Evolutionary conservation across 208 protist species (phyloP).

Genomic region (Leptomonas pyrrhocoris): DNA sequence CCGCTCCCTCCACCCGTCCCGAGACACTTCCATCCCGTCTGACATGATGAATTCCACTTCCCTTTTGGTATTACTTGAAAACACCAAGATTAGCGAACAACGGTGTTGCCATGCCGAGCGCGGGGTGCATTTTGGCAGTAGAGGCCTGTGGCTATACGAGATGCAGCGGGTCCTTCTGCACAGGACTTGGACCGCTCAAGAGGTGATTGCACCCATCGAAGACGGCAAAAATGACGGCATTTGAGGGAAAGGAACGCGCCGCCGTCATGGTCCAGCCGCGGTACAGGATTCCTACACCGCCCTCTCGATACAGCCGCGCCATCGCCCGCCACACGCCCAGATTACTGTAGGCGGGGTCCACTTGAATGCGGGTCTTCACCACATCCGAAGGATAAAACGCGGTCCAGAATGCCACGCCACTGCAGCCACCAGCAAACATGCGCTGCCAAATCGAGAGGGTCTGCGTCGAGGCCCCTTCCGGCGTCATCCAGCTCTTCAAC

Average conservation of each 20-base stretch:
- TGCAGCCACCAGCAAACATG: slow-evolving; percentile 79
- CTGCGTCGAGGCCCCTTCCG: slow-evolving; percentile 29
- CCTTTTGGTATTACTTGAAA: too few relatives aligned
- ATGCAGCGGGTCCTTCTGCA: neutral
- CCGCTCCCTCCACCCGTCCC: too few relatives aligned
- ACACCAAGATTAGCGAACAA: too few relatives aligned
- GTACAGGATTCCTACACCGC: slow-evolving; percentile 72
- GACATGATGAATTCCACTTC: too few relatives aligned
- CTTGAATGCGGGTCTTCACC: slow-evolving; percentile 87
- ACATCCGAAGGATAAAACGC: slow-evolving; percentile 88
- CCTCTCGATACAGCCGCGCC: slow-evolving; percentile 49
- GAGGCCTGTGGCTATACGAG: neutral
- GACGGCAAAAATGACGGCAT: slow-evolving; percentile 69
- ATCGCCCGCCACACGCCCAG: slow-evolving; percentile 44
- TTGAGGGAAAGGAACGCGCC: slow-evolving; percentile 82
- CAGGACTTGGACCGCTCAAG: neutral
- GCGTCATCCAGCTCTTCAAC: slow-evolving; percentile 63
- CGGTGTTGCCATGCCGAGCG: too few relatives aligned
- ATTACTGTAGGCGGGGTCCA: slow-evolving; percentile 45
- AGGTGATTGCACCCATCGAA: slow-evolving; percentile 57
- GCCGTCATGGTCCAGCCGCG: slow-evolving; percentile 77
- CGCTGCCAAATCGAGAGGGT: slow-evolving; percentile 51
- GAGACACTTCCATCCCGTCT: too few relatives aligned
- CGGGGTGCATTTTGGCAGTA: too few relatives aligned
- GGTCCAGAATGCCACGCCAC: slow-evolving; percentile 85